phyloP scores from a whole-genome alignment of 495 filamentous ascomycete species.

The Bacidia gigantensis region DNA sequence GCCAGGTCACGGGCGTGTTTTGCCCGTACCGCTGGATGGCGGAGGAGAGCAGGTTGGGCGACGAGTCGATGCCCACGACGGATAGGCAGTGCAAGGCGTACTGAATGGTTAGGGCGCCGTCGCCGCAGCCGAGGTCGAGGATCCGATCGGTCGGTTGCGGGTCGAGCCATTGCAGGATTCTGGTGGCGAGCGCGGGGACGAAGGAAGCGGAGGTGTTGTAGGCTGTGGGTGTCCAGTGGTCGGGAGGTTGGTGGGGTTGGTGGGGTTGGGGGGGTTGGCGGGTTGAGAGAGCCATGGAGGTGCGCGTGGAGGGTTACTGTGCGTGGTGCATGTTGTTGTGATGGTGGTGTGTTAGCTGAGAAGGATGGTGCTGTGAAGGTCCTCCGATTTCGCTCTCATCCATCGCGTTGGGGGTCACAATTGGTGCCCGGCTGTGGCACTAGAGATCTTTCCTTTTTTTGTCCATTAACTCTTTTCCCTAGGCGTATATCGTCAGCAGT shows the following conservation, averaged over 20 bases:
- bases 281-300: neutral
- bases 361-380: too few species aligned
- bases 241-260: too few species aligned
- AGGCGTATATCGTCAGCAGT: too few species aligned
- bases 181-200: constrained; percentile 52
- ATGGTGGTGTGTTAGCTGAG: too few species aligned
- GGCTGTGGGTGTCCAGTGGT: constrained; percentile 48
- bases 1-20: constrained; percentile 23
- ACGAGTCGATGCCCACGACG: constrained; percentile 54
- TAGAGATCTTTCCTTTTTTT: too few species aligned
- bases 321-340: too few species aligned
- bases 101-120: constrained; percentile 49
- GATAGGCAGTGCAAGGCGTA: constrained; percentile 22
- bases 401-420: too few species aligned
- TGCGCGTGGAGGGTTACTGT: too few species aligned
- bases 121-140: constrained; percentile 65
- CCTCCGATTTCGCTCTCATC: too few species aligned
- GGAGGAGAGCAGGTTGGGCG: constrained; percentile 47
- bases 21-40: constrained; percentile 30
- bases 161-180: constrained; percentile 50
- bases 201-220: constrained; percentile 58
- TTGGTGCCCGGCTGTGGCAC: too few species aligned
- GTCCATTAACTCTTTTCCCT: too few species aligned
- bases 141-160: constrained; percentile 44
- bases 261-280: neutral